A percentile compares a stretch with the other conserved stretches of the same genome.
phyloP scores from a whole-genome alignment of 441 rosid species.

The Erysimum pusillum region DNA sequence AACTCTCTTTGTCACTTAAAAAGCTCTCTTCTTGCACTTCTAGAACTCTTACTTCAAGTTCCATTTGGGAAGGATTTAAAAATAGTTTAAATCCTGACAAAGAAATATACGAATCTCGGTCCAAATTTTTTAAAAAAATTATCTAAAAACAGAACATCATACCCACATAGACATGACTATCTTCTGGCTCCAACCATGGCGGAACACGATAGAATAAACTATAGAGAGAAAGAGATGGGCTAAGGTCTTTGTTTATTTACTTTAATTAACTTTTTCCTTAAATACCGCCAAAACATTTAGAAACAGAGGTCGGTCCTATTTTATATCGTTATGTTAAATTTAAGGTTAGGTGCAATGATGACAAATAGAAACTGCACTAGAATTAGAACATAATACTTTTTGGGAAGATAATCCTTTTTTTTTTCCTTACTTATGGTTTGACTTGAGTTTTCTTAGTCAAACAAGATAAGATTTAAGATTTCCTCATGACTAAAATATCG shows the following conservation, averaged over 20 bases:
- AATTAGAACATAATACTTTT: conserved; percentile 1
- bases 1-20: too few relatives aligned
- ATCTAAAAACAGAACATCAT: too few relatives aligned
- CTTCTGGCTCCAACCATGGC: conserved; percentile 8
- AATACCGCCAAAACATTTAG: conserved; percentile 18
- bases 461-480: background rate
- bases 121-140: too few relatives aligned
- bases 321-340: conserved; percentile 4
- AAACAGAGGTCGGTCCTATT: conserved; percentile 23
- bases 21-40: too few relatives aligned
- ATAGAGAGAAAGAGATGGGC: background rate
- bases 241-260: background rate
- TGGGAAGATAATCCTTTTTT: conserved; percentile 18
- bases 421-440: conserved; percentile 6
- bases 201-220: background rate
- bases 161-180: background rate
- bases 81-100: too few relatives aligned
- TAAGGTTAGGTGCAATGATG: conserved; percentile 24
- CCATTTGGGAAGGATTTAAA: too few relatives aligned
- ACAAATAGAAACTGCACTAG: conserved; percentile 19
- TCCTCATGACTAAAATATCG: too few relatives aligned
- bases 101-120: too few relatives aligned
- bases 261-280: background rate
- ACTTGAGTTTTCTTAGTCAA: conserved; percentile 20
- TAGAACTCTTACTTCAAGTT: too few relatives aligned